Base-by-base conservation (phyloP, 192 early-diverging fungal species). In the Backusella morwellensis region DNA sequence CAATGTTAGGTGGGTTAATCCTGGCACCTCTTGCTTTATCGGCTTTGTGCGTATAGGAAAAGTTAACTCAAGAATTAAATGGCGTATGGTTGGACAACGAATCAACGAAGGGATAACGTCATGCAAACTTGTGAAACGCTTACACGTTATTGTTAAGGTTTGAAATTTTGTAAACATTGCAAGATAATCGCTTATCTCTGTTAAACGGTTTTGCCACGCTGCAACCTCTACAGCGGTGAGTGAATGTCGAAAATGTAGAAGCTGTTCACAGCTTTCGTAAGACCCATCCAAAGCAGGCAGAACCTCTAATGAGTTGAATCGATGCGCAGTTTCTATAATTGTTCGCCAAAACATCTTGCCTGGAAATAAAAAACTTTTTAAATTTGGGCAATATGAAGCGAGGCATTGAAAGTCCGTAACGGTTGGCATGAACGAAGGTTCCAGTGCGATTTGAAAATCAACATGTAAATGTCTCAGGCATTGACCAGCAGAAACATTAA, bases 321-420 rank as follows among this genome's bases (percentile, higher is more conserved):
- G 21, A 26, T 63, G 56, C 0, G 56, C 56, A 4, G 3, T 63
- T 29, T 63, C 56, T 26, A 63, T 23, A 8, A 63, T 63, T 8
- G 56, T 63, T 63, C 56, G 21, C 56, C 56, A 63, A 63, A 63
- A 63, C 56, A 63, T 63, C 56, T 63, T 63, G 23, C 56, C 56
- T 26, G 56, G 56, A 29, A 63, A 63, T 9, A 63, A 26, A 29
- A 63, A 63, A 4, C 56, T 63, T 29, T 29, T 63, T 63, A 63
- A 63, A 63, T 63, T 63, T 63, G 56, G 56, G 26, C 56, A 63
- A 14, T 63, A 63, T 29, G 56, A 63, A 29, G 56, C 56, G 56
- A 63, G 56, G 21, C 23, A 63, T 63, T 63, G 23, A 29, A 63
- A 63, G 56, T 63, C 56, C 21, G 56, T 26, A 63, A n/a, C 26